Conservation (phyloP, 345 rosid genomes). For the Aegle marmelos region DNA sequence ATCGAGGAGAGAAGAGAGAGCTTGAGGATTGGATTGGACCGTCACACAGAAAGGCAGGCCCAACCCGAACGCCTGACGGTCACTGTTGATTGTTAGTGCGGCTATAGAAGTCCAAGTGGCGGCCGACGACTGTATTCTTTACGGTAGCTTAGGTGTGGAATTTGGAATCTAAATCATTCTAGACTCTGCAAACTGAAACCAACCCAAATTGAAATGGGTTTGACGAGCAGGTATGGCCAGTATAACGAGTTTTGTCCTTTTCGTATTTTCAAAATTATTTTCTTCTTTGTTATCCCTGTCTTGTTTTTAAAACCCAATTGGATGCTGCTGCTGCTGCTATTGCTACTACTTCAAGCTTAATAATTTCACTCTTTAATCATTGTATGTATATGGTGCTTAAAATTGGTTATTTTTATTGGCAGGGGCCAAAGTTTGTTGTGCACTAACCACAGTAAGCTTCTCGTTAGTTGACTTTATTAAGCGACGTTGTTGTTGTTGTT, state of each 20-base stretch:
- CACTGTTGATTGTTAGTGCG: no score
- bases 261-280: background rate
- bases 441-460: background rate
- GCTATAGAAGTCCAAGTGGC: no score
- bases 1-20: no score
- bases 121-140: background rate
- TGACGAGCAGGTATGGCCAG: constrained; percentile 36
- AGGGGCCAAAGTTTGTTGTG: background rate
- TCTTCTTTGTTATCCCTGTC: no score
- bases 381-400: background rate
- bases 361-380: background rate
- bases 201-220: constrained; percentile 21
- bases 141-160: background rate
- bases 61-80: background rate
- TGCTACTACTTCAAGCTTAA: background rate
- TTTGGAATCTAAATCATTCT: constrained; percentile 24
- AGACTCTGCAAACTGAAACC: constrained; percentile 18
- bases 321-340: no score
- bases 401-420: background rate
- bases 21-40: no score
- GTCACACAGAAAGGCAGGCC: no score
- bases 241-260: background rate
- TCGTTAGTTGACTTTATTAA: background rate
- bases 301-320: no score
- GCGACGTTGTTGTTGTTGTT: background rate